Evolutionary conservation across 2,329 filamentous ascomycete species (phyloP).

Genomic region (Magnaporthiopsis rhizophila): DNA sequence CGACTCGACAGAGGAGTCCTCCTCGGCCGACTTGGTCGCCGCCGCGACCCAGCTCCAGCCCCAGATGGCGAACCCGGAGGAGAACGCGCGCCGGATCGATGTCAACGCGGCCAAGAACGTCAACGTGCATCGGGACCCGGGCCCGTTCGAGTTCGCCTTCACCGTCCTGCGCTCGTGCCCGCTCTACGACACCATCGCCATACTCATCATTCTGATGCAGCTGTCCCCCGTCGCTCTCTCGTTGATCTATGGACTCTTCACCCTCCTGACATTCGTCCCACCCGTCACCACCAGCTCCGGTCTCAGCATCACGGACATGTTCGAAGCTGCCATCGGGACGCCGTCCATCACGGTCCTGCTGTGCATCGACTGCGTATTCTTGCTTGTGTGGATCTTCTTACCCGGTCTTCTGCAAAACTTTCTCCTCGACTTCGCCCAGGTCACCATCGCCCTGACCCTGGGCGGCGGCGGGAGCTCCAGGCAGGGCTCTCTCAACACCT

Average conservation of each 20-base stretch:
- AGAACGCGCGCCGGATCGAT: constrained; percentile 58
- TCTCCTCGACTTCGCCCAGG: constrained; percentile 82
- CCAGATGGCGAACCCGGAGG: constrained; percentile 32
- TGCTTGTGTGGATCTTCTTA: constrained; percentile 79
- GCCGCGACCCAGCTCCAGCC: constrained; percentile 16
- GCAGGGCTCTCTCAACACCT: constrained; percentile 62
- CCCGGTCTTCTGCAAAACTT: constrained; percentile 84
- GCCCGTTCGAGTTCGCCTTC: constrained; percentile 67
- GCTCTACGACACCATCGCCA: constrained; percentile 89
- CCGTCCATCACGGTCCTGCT: constrained; percentile 80
- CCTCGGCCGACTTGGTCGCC: constrained; percentile 40
- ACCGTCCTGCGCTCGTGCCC: constrained; percentile 87
- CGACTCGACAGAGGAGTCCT: constrained; percentile 44
- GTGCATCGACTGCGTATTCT: constrained; percentile 73
- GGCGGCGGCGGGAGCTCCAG: constrained; percentile 67
- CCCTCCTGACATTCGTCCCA: constrained; percentile 85
- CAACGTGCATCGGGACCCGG: constrained; percentile 60
- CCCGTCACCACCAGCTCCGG: constrained; percentile 71
- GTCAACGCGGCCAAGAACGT: constrained; percentile 61
- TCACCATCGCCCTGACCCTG: constrained; percentile 84
- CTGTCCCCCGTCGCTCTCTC: constrained; percentile 83
- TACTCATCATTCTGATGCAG: constrained; percentile 91
- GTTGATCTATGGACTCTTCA: constrained; percentile 85
- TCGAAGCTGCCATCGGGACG: constrained; percentile 78
- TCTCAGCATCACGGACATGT: constrained; percentile 80